A percentile compares a stretch with the other conserved stretches of the same genome.
Evolutionary conservation across 768 basidiomycete genomes (phyloP).

Genomic region (Boletus bicolor): DNA sequence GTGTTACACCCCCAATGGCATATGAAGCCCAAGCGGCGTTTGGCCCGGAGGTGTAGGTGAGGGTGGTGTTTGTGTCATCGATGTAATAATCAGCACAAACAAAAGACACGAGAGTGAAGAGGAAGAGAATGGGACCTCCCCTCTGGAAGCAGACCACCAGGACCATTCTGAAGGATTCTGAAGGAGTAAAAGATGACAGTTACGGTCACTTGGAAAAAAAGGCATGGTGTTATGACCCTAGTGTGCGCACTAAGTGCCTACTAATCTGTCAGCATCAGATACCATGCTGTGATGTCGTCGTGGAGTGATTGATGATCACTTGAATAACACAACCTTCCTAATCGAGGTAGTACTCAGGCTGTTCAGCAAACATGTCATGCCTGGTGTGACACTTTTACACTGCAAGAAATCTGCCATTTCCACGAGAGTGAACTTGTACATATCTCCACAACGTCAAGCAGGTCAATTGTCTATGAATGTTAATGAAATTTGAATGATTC

Average conservation of each 20-base stretch:
- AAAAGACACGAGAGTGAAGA: slow-evolving; percentile 2
- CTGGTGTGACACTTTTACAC: no score
- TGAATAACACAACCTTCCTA: background rate
- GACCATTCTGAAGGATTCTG: background rate
- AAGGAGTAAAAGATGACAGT: background rate
- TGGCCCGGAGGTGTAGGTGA: slow-evolving; percentile 23
- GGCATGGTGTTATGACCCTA: background rate
- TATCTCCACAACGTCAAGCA: no score
- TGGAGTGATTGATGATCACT: no score
- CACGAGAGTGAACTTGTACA: no score
- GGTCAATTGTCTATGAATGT: no score
- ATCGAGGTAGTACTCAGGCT: no score
- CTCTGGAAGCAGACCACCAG: background rate
- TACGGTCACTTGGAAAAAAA: background rate
- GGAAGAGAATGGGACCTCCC: background rate
- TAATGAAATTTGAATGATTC: no score
- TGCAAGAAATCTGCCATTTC: no score
- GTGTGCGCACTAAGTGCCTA: background rate
- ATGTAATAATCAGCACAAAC: slow-evolving; percentile 22
- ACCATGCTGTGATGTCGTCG: no score
- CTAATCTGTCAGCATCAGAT: no score
- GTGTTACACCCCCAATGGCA: slow-evolving; percentile 6
- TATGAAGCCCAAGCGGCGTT: slow-evolving; percentile 25
- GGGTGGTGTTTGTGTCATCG: slow-evolving; percentile 23
- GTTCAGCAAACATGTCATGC: no score